A percentile compares a stretch with the other conserved stretches of the same genome.
These are phyloP conservation scores for Mycena galericulata DNA, from an alignment of 768 basidiomycete species.

Conservation along the genomic window DNA sequence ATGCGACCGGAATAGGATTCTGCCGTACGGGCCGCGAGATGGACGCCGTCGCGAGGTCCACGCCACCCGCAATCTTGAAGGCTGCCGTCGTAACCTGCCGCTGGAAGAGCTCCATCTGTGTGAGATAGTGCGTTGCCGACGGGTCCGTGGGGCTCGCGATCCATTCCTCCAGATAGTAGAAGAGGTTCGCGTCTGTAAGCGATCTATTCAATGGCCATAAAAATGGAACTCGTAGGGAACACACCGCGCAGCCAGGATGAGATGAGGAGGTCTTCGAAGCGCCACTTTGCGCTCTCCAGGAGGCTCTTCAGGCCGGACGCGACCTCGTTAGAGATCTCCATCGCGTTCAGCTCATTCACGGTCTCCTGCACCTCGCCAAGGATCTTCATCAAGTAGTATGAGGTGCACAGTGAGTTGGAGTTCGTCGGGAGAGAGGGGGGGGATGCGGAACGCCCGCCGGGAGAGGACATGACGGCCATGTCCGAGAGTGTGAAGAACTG, in stretches of 20 bases:
- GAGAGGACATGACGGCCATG: slow-evolving; percentile 73
- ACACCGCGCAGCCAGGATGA: slow-evolving; percentile 90
- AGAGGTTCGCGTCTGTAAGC: slow-evolving; percentile 78
- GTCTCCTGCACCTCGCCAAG: slow-evolving; percentile 89
- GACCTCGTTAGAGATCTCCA: slow-evolving; percentile 86
- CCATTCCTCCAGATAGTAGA: slow-evolving; percentile 93
- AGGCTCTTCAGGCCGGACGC: slow-evolving; percentile 76
- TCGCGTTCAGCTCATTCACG: slow-evolving; percentile 79
- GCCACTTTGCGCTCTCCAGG: slow-evolving; percentile 87
- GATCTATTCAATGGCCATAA: too few species aligned
- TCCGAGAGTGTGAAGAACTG: slow-evolving; percentile 90
- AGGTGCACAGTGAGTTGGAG: slow-evolving; percentile 86
- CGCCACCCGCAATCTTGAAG: slow-evolving; percentile 85
- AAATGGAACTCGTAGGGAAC: slow-evolving; percentile 39
- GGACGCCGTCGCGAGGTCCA: slow-evolving; percentile 62
- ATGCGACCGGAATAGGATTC: slow-evolving; percentile 70
- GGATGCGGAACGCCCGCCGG: slow-evolving; percentile 47
- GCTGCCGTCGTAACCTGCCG: slow-evolving; percentile 79
- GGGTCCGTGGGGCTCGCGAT: slow-evolving; percentile 68
- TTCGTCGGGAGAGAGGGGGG: slow-evolving; percentile 75
- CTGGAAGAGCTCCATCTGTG: slow-evolving; percentile 86
- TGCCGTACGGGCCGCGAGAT: slow-evolving; percentile 68
- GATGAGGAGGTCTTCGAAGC: slow-evolving; percentile 85
- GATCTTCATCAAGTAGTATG: slow-evolving; percentile 83
- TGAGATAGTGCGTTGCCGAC: slow-evolving; percentile 79